Conservation (phyloP, 1,284 basidiomycete species). For the Austroboletus niveus region DNA sequence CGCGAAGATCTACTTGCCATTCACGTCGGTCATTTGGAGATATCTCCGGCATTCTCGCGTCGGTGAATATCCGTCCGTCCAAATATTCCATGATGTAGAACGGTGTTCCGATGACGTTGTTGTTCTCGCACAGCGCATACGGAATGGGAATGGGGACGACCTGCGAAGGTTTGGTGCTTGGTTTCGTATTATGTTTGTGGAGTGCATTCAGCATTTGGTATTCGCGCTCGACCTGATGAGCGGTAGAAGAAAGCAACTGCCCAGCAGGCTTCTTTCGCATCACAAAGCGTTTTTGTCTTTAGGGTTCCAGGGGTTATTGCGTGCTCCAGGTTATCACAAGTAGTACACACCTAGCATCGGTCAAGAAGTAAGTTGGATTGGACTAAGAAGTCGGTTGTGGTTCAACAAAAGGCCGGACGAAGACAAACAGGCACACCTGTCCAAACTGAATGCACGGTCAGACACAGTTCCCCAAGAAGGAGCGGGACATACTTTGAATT, state of each 20-base stretch:
- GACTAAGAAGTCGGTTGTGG: constrained; percentile 50
- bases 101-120: constrained; percentile 75
- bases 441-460: constrained; percentile 57
- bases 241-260: constrained; percentile 80
- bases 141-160: constrained; percentile 86
- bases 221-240: constrained; percentile 94
- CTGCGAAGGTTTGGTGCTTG: constrained; percentile 47
- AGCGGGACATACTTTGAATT: constrained; percentile 73
- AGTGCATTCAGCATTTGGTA: constrained; percentile 79
- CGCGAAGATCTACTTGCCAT: constrained; percentile 49
- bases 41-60: constrained; percentile 74
- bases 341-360: constrained; percentile 58
- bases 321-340: background rate
- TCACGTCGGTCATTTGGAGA: constrained; percentile 59
- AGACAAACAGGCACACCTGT: constrained; percentile 52
- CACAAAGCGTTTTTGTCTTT: constrained; percentile 69
- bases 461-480: background rate
- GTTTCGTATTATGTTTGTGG: constrained; percentile 65
- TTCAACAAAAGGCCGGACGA: constrained; percentile 1
- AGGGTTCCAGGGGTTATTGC: constrained; percentile 12
- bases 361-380: constrained; percentile 94
- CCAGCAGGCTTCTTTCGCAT: constrained; percentile 95
- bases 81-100: constrained; percentile 98
- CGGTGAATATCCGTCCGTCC: constrained; percentile 90
- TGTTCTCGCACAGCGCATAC: constrained; percentile 80